These are phyloP conservation scores for Marsdenia floribunda DNA, from an alignment of 257 asterid genomes.

Conservation along the genomic window DNA sequence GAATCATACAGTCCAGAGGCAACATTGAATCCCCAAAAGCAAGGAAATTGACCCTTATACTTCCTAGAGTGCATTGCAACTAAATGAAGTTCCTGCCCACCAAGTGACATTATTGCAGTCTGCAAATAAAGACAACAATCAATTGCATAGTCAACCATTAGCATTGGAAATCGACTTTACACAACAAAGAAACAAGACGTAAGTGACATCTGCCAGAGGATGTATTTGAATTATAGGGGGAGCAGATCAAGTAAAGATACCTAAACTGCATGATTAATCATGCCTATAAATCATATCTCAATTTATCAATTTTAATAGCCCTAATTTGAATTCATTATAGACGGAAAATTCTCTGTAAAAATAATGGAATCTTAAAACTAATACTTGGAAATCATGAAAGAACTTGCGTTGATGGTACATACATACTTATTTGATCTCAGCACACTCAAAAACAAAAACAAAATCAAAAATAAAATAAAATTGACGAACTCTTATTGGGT, in stretches of 20 bases:
- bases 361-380: neutral
- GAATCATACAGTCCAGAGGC: constrained; percentile 67
- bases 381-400: neutral
- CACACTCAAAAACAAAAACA: neutral
- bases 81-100: constrained; percentile 76
- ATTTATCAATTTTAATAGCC: neutral
- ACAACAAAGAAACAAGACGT: constrained; percentile 3
- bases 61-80: constrained; percentile 90
- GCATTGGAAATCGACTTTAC: neutral
- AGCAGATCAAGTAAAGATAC: neutral
- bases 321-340: neutral
- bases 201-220: neutral
- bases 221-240: neutral
- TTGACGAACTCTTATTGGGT: neutral
- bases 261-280: neutral
- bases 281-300: neutral
- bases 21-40: constrained; percentile 89
- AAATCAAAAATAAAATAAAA: neutral
- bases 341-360: neutral
- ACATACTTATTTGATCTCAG: neutral
- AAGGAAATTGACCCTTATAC: constrained; percentile 53
- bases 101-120: constrained; percentile 79
- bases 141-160: constrained; percentile 3
- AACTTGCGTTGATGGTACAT: neutral
- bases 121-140: constrained; percentile 25